Evolutionary conservation across 306 rosid genomes (phyloP).

Genomic region (Quercus rubra): DNA sequence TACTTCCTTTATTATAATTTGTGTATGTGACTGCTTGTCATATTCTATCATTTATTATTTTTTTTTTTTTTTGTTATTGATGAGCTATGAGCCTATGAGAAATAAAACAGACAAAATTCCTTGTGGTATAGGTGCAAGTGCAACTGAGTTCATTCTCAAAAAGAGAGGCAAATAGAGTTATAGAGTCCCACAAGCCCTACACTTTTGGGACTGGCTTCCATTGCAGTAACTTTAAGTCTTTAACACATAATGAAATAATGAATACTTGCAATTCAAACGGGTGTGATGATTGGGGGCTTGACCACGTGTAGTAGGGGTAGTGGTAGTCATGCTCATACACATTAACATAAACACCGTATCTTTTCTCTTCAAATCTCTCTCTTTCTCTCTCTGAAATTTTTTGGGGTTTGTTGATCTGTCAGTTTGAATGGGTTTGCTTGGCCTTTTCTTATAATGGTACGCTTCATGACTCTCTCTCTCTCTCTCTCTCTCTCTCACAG

Average conservation of each 20-base stretch:
- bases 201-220: background rate
- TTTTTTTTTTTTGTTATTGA: no score
- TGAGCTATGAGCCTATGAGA: no score
- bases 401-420: slow-evolving; percentile 45
- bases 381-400: slow-evolving; percentile 22
- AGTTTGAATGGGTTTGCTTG: slow-evolving; percentile 55
- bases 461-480: slow-evolving; percentile 9
- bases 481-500: slow-evolving; percentile 5
- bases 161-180: no score
- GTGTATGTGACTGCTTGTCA: no score
- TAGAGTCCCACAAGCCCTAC: no score
- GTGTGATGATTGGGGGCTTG: slow-evolving; percentile 28
- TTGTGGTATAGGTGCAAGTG: no score
- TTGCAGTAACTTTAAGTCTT: background rate
- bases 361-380: slow-evolving; percentile 15
- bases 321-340: slow-evolving; percentile 24
- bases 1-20: no score
- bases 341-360: slow-evolving; percentile 22
- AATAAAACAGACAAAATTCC: no score
- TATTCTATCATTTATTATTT: no score
- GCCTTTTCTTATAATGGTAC: slow-evolving; percentile 40
- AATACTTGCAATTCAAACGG: slow-evolving; percentile 17
- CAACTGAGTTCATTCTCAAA: no score
- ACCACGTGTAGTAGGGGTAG: slow-evolving; percentile 35
- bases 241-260: background rate